A percentile compares a stretch with the other conserved stretches of the same genome.
phyloP scores from a whole-genome alignment of 1,139 yeast genomes.

The Entelexis sorbosivorans region DNA sequence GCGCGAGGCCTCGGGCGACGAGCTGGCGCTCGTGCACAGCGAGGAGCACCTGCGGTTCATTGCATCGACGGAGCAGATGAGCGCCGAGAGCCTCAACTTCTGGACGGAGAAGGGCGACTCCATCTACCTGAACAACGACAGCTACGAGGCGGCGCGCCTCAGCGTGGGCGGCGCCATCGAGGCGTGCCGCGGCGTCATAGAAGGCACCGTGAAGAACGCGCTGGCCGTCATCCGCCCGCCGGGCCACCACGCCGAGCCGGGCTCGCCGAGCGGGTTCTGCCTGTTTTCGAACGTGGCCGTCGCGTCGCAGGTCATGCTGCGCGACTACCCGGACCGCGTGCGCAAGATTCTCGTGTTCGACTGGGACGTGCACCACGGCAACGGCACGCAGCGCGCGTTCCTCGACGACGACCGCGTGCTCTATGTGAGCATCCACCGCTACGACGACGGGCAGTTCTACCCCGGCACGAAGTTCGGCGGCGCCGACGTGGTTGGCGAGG shows the following conservation, averaged over 20 bases:
- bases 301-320: conserved; percentile 78
- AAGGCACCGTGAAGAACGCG: conserved; percentile 82
- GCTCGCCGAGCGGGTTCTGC: conserved; percentile 94
- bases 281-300: conserved; percentile 94
- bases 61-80: conserved; percentile 66
- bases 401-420: conserved; percentile 80
- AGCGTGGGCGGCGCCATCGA: conserved; percentile 97
- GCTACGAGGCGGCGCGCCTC: conserved; percentile 72
- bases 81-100: conserved; percentile 62
- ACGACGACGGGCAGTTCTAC: conserved; percentile 82
- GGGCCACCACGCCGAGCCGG: conserved; percentile 98
- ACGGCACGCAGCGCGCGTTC: conserved; percentile 93
- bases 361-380: conserved; percentile 98
- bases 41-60: conserved; percentile 67
- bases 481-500: conserved; percentile 70
- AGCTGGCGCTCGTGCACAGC: conserved; percentile 77
- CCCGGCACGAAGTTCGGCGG: conserved; percentile 86
- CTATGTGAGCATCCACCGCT: conserved; percentile 83
- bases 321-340: conserved; percentile 78
- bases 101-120: conserved; percentile 92
- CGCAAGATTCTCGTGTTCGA: conserved; percentile 75
- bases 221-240: conserved; percentile 96
- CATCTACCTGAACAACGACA: conserved; percentile 87
- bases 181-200: conserved; percentile 91
- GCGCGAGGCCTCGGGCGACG: conserved; percentile 79